Base-by-base conservation (phyloP, 805 yeast genomes). In the Lipomyces orientalis region DNA sequence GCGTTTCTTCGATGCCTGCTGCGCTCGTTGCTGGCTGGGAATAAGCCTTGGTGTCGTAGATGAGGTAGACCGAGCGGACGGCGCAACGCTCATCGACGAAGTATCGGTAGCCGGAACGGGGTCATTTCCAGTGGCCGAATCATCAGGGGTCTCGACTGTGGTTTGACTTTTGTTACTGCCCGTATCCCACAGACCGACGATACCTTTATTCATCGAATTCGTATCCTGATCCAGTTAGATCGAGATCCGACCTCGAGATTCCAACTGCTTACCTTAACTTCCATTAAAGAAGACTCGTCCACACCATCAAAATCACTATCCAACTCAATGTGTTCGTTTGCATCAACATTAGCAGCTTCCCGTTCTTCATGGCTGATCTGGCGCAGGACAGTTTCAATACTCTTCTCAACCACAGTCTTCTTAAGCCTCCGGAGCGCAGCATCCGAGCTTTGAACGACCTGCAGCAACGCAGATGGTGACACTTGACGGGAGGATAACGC, bases 161-260 rank as follows among this genome's bases (percentile, higher is more conserved):
- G 52, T 33, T 14, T 58, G 60, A 12, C 63, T 58, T 43, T 80
- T 83, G 39, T 67, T 64, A n/a, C 52, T 22, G 25, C 62, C 70
- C 16, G 65, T 67, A 19, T 39, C 64, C 97, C 98, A 93, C 59
- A 87, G 77, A 22, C 86, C 83, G 0, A 90, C 90, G 1, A 93
- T 89, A 25, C 89, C 86, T 74, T 88, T 91, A 77, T 94, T 94
- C 79, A 92, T 84, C 2, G 84, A 80, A 73, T 93, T 93, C 2
- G 82, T 76, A 65, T 90, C 91, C 60, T 70, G 49, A 25, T 5
- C 12, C 31, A 22, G 63, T 56, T 16, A 19, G 14, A 14, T 54
- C 61, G 31, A 34, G 9, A 58, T 14, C 25, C 4, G n/a, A 54
- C 22, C 19, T n/a, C 39, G 35, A 49, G n/a, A 22, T 8, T 8